Percentiles rank a stretch among this genome's conserved stretches.
phyloP scores from a whole-genome alignment of 805 yeast genomes.

The Candida caryicola region DNA sequence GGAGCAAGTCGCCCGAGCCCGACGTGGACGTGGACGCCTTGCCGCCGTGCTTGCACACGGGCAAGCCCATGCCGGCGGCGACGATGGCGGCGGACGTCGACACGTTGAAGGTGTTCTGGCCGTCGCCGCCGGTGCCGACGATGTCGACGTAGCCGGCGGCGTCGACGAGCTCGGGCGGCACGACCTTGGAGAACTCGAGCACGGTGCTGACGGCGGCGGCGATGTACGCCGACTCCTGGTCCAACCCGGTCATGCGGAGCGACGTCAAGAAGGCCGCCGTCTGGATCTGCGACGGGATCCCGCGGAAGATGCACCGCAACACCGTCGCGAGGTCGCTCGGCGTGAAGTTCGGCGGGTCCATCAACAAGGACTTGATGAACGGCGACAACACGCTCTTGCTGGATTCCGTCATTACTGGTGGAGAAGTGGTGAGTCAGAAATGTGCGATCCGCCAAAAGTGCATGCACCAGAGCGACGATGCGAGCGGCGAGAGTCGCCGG shows the following conservation, averaged over 20 bases:
- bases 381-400: slow-evolving; percentile 43
- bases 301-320: slow-evolving; percentile 56
- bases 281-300: slow-evolving; percentile 64
- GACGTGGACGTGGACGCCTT: slow-evolving; percentile 91
- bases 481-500: no score
- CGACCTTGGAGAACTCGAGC: slow-evolving; percentile 57
- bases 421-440: neutral
- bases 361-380: slow-evolving; percentile 61
- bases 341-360: slow-evolving; percentile 58
- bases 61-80: slow-evolving; percentile 82
- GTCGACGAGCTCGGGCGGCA: slow-evolving; percentile 46
- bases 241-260: slow-evolving; percentile 68
- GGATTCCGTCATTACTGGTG: slow-evolving; percentile 4
- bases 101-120: slow-evolving; percentile 94
- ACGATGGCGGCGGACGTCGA: slow-evolving; percentile 93
- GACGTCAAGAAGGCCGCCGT: slow-evolving; percentile 78
- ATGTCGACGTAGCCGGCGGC: slow-evolving; percentile 69
- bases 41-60: slow-evolving; percentile 94
- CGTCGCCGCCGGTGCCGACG: slow-evolving; percentile 99
- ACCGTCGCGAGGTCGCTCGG: slow-evolving; percentile 66
- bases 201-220: slow-evolving; percentile 84
- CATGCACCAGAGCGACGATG: no score
- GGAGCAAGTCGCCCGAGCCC: slow-evolving; percentile 90
- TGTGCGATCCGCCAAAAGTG: no score
- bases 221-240: slow-evolving; percentile 75